Evolutionary conservation across 2,329 filamentous ascomycete genomes (phyloP), one percentile per base, ranked within the genome.

Genomic region (Decorospora gaudefroyi): DNA sequence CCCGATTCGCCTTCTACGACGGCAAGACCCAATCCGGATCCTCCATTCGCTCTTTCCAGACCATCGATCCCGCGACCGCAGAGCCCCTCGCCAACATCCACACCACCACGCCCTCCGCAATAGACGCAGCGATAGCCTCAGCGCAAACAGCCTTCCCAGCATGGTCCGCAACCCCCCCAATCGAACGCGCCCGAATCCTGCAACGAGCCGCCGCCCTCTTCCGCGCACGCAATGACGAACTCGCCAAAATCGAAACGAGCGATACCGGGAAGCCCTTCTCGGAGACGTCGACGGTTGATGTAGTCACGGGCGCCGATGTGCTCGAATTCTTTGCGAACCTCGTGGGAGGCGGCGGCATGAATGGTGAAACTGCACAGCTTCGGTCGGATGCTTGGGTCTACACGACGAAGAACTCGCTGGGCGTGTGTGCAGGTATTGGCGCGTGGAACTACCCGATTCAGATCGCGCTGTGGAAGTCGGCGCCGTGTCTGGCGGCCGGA

Each of bases 371-470:
- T 13, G 84, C 85, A 33, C 82, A 84, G 42, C 76, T 95, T 28
- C 79, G 90, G 26, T 77, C 84, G 36, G 85, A 89, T 55, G 88
- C 89, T 3, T 90, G 86, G 81, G 83, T 93, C 25, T 90, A 91
- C 70, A 91, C 87, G 8, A 85, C 83, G 62, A 92, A 93, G 68
- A 86, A 88, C 57, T 80, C 90, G 4, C 75, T 95, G 12, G 90
- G 90, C 17, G 88, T 93, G 10, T 95, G 89, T 67, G 90, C 82
- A 10, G 90, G 88, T 44, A 95, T 95, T 55, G 90, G 89, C 42
- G 90, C 90, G 10, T 95, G 89, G 89, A 95, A 95, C 72, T 95
- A 95, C 66, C 90, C 90, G 9, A 87, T 95, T 53, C 89, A 95
- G 69, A 95, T 95, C 19, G 89, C 89, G 6, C 77, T 95, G 1